Conservation (phyloP, 1,139 yeast species). For the Debaryomyces robertsiae region DNA sequence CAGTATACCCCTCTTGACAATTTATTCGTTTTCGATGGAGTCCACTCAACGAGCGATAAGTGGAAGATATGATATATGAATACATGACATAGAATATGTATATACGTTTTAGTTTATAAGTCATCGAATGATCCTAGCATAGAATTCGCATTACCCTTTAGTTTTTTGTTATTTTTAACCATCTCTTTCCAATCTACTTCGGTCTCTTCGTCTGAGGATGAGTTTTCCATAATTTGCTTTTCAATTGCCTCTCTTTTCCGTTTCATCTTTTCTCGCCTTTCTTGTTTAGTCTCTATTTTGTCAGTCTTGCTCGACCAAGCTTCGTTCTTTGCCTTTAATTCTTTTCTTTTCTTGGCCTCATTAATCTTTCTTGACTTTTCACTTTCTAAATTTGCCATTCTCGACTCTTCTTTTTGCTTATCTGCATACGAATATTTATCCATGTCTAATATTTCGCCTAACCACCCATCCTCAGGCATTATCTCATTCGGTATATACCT, state of each 20-base stretch:
- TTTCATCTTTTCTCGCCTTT: slow-evolving; percentile 65
- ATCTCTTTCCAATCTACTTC: slow-evolving; percentile 88
- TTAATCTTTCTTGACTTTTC: slow-evolving; percentile 45
- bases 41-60: slow-evolving; percentile 51
- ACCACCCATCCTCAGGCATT: slow-evolving; percentile 72
- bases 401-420: slow-evolving; percentile 58
- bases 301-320: slow-evolving; percentile 81
- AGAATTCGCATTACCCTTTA: slow-evolving; percentile 36
- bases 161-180: slow-evolving; percentile 64
- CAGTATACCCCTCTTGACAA: slow-evolving; percentile 78
- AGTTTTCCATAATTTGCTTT: slow-evolving; percentile 51
- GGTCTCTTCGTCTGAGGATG: slow-evolving; percentile 55
- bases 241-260: slow-evolving; percentile 65
- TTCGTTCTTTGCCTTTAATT: slow-evolving; percentile 53
- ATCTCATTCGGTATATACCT: slow-evolving; percentile 48
- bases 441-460: slow-evolving; percentile 62
- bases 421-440: slow-evolving; percentile 68
- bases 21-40: slow-evolving; percentile 68
- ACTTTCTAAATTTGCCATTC: slow-evolving; percentile 60
- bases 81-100: slow-evolving; percentile 21
- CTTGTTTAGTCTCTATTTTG: slow-evolving; percentile 62
- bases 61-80: slow-evolving; percentile 50
- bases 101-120: slow-evolving; percentile 38
- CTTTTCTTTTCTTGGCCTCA: slow-evolving; percentile 52
- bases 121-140: slow-evolving; percentile 73